Evolutionary conservation across 2,329 filamentous ascomycete genomes (phyloP), one percentile per base, ranked within the genome.

Genomic region (Celoporthe dispersa): DNA sequence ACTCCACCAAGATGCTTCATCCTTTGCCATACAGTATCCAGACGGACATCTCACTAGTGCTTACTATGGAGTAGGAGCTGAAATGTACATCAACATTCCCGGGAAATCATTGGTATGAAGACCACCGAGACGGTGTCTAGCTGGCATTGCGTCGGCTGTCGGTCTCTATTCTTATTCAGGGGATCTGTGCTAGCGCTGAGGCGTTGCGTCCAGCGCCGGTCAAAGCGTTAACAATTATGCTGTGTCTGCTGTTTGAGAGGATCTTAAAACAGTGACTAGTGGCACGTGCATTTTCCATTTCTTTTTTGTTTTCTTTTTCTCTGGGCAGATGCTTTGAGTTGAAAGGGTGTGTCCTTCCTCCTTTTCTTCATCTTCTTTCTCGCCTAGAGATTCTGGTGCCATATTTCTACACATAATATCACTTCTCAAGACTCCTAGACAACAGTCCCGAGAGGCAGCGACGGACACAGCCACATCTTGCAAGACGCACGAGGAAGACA

Each of bases 401-500:
- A 28, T 28, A 55, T 25, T 2, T 53, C 12, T 53, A n/a, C 22
- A 28, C 0, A 16, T 41, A 22, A 44, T 28, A 16, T 16, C 11
- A 16, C 25, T 28, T 14, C 11, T n/a, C n/a, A n/a, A n/a, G n/a
- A n/a, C n/a, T n/a, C n/a, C 39, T 44, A 22, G 3, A 55, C 51
- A 28, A 28, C 2, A 28, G 22, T 31, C 28, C 8, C 28, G 25
- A 19, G 28, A 57, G 4, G 16, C 14, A 57, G 2, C 28, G 12
- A 16, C 53, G 19, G 14, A 31, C 9, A 16, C 25, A 31, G 51
- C 25, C 6, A 28, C 1, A 55, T 1, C 11, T 31, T 55, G 25
- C 25, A 16, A 16, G 25, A 31, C 25, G 4, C 7, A 2, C 5
- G 53, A 7, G 53, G 12, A 57, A 31, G 35, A 48, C 2, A 81